Percentiles rank a stretch among this genome's conserved stretches.
Evolutionary conservation across 2,329 filamentous ascomycete genomes (phyloP).

Genomic region (Acrocalymma vagum): DNA sequence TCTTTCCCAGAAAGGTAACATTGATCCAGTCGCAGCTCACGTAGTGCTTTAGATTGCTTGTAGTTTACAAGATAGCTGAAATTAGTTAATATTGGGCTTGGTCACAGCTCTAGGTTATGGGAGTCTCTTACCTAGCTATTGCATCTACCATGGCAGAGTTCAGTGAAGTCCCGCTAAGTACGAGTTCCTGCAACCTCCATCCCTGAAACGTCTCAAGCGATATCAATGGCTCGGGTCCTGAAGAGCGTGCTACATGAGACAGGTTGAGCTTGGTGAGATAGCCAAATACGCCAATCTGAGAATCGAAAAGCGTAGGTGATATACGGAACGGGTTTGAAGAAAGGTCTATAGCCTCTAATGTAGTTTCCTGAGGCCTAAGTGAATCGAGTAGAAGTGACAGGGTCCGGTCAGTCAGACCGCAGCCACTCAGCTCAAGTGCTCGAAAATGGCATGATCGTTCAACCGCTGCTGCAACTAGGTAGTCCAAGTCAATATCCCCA

Average conservation of each 20-base stretch:
- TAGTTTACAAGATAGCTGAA: slow-evolving; percentile 67
- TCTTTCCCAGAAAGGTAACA: slow-evolving; percentile 72
- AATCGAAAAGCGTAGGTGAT: slow-evolving; percentile 70
- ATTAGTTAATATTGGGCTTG: slow-evolving; percentile 41
- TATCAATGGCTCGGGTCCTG: slow-evolving; percentile 70
- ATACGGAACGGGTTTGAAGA: slow-evolving; percentile 73
- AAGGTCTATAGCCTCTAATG: slow-evolving; percentile 72
- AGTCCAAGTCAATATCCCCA: slow-evolving; percentile 75
- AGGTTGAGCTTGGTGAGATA: slow-evolving; percentile 72
- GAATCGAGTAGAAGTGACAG: slow-evolving; percentile 70
- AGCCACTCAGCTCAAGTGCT: slow-evolving; percentile 72
- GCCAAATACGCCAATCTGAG: slow-evolving; percentile 71
- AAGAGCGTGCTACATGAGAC: slow-evolving; percentile 70
- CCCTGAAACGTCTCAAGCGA: slow-evolving; percentile 70
- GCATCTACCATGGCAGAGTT: slow-evolving; percentile 72
- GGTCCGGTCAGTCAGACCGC: slow-evolving; percentile 66
- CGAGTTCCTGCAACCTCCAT: slow-evolving; percentile 73
- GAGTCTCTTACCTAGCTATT: slow-evolving; percentile 54
- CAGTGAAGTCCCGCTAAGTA: slow-evolving; percentile 68
- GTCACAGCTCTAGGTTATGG: neutral
- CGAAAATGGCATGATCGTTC: slow-evolving; percentile 71
- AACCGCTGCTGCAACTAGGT: slow-evolving; percentile 72
- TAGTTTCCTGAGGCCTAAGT: slow-evolving; percentile 70
- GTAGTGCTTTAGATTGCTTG: slow-evolving; percentile 66
- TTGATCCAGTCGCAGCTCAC: slow-evolving; percentile 70